These are phyloP conservation scores for Hansenula sp. DNA, from an alignment of 1,139 yeast species.

Conservation along the genomic window DNA sequence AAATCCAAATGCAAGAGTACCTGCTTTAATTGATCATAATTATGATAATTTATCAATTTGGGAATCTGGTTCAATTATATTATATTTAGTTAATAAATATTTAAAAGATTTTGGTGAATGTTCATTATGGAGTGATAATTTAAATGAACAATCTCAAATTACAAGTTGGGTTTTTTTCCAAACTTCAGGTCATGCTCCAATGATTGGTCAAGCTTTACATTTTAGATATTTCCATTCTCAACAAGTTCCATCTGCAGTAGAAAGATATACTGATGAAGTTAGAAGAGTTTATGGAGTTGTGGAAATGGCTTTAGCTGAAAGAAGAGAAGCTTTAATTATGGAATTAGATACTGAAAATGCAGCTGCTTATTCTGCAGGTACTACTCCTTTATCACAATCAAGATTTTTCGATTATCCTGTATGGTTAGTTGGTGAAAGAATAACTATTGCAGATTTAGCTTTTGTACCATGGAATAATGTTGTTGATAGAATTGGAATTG, in stretches of 20 bases:
- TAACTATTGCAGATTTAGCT: conserved; percentile 86
- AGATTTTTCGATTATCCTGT: conserved; percentile 90
- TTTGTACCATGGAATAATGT: conserved; percentile 98
- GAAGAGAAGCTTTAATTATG: conserved; percentile 87
- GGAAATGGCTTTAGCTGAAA: conserved; percentile 92
- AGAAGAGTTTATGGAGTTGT: conserved; percentile 90
- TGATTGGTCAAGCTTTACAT: conserved; percentile 96
- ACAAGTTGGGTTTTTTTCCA: conserved; percentile 91
- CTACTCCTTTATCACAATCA: conserved; percentile 81
- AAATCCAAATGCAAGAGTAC: conserved; percentile 93
- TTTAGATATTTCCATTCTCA: conserved; percentile 88
- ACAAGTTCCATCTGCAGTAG: conserved; percentile 84
- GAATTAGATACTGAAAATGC: conserved; percentile 86
- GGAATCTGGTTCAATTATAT: conserved; percentile 91
- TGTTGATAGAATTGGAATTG: conserved; percentile 87
- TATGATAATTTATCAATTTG: conserved; percentile 78
- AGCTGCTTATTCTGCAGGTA: conserved; percentile 84
- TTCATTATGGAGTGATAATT: conserved; percentile 74
- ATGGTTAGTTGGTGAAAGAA: conserved; percentile 90
- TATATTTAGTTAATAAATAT: conserved; percentile 68
- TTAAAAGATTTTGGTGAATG: conserved; percentile 70
- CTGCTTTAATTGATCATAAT: conserved; percentile 86
- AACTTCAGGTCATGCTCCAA: conserved; percentile 95
- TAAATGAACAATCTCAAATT: conserved; percentile 82
- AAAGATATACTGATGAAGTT: conserved; percentile 89